Conservation (phyloP, 2,329 filamentous ascomycete genomes). For the Talaromyces marneffei region DNA sequence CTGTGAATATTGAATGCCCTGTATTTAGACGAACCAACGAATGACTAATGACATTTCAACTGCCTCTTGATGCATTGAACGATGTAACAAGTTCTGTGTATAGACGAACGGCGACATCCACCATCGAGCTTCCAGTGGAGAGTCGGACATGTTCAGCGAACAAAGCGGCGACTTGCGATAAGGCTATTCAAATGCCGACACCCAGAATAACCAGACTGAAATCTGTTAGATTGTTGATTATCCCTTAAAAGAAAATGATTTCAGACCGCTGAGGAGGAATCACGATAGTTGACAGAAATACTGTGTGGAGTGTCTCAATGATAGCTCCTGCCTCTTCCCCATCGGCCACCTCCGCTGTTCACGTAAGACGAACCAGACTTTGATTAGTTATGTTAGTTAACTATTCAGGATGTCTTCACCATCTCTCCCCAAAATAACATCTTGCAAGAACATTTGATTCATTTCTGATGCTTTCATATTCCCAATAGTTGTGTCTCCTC, state of each 20-base stretch:
- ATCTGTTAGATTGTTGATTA: not conserved
- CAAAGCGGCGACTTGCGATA: not conserved
- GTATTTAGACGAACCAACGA: slow-evolving; percentile 5
- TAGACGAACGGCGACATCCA: slow-evolving; percentile 4
- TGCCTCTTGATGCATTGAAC: not conserved
- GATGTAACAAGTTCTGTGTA: not conserved
- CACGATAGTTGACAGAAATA: not conserved
- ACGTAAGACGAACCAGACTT: not conserved
- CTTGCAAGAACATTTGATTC: not conserved
- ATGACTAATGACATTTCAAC: not conserved
- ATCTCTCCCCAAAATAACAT: not conserved
- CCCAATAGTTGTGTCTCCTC: not conserved
- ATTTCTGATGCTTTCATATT: no score
- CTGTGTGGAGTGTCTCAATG: not conserved
- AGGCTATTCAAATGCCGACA: not conserved
- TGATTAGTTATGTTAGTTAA: not conserved
- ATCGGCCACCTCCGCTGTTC: slow-evolving; percentile 6
- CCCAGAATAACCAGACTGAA: not conserved
- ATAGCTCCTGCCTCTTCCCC: not conserved
- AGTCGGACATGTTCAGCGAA: not conserved
- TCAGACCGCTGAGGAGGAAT: not conserved
- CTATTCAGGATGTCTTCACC: not conserved
- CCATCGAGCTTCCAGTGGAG: not conserved
- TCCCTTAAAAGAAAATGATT: not conserved
- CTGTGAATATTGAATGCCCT: slow-evolving; percentile 9